A percentile compares a stretch with the other conserved stretches of the same genome.
Conservation (phyloP, 257 asterid species). For the Solanum piurae region DNA sequence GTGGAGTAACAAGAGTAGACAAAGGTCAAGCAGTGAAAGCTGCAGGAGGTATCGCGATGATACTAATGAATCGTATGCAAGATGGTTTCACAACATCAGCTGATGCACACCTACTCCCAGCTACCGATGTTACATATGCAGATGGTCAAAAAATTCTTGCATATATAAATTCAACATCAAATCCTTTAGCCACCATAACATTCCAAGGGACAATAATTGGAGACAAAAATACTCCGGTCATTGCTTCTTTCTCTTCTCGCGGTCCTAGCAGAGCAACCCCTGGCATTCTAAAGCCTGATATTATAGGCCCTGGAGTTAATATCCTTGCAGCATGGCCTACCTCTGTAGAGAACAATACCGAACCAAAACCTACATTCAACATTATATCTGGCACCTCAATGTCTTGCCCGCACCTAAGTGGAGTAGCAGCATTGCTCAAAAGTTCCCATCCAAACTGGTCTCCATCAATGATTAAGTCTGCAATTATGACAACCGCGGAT, state of each 20-base stretch:
- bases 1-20: not conserved
- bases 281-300: not conserved
- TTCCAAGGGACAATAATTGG: not conserved
- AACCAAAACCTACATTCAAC: constrained; percentile 5
- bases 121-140: not conserved
- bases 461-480: constrained; percentile 12
- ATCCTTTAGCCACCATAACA: not conserved
- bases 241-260: constrained; percentile 21
- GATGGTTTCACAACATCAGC: not conserved
- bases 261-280: constrained; percentile 9
- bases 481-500: constrained; percentile 22
- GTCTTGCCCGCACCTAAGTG: not conserved
- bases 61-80: constrained; percentile 8
- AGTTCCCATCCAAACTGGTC: constrained; percentile 23
- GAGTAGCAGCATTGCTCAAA: constrained; percentile 7
- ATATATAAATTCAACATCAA: constrained; percentile 10
- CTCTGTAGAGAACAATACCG: not conserved
- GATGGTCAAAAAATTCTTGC: constrained; percentile 14
- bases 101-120: not conserved
- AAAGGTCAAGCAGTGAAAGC: constrained; percentile 18
- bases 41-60: constrained; percentile 30
- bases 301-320: not conserved
- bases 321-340: not conserved
- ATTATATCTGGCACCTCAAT: constrained; percentile 13
- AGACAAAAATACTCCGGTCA: not conserved